phyloP scores from a whole-genome alignment of 352 stramenopile genomes.

The Phytophthora capsici region DNA sequence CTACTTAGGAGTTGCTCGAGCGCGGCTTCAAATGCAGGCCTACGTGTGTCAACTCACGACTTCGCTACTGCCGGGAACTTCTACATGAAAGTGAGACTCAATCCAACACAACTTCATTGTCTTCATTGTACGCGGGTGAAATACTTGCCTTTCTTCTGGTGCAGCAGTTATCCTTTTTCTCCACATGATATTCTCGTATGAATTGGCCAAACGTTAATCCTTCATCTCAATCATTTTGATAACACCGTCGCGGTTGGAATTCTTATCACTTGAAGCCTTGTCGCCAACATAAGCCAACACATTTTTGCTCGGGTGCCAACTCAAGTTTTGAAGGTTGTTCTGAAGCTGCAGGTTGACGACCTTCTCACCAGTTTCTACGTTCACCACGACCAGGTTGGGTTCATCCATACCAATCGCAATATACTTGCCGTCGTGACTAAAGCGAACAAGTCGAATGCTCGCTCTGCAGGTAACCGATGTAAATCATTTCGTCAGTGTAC shows the following conservation, averaged over 20 bases:
- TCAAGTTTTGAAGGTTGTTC: conserved; percentile 76
- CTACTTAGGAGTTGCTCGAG: conserved; percentile 78
- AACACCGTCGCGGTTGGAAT: conserved; percentile 79
- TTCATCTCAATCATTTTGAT: conserved; percentile 88
- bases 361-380: conserved; percentile 66
- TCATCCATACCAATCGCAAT: conserved; percentile 85
- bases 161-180: conserved; percentile 9
- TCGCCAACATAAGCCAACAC: conserved; percentile 87
- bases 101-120: conserved; percentile 3
- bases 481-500: conserved; percentile 8
- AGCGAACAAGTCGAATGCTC: conserved; percentile 81
- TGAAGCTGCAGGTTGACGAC: conserved; percentile 71
- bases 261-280: conserved; percentile 78
- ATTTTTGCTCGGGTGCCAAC: conserved; percentile 86
- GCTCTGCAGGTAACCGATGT: conserved; percentile 44
- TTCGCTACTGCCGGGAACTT: conserved; percentile 27
- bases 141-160: conserved; percentile 18
- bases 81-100: conserved; percentile 6
- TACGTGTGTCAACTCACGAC: conserved; percentile 60
- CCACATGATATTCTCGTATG: not conserved
- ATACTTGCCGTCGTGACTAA: conserved; percentile 76
- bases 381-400: conserved; percentile 67
- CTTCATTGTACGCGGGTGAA: conserved; percentile 1
- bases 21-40: conserved; percentile 66
- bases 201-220: conserved; percentile 31